A percentile compares a stretch with the other conserved stretches of the same genome.
These are phyloP conservation scores for Saccharomycopsis malanga DNA, from an alignment of 805 yeast species.

Conservation along the genomic window DNA sequence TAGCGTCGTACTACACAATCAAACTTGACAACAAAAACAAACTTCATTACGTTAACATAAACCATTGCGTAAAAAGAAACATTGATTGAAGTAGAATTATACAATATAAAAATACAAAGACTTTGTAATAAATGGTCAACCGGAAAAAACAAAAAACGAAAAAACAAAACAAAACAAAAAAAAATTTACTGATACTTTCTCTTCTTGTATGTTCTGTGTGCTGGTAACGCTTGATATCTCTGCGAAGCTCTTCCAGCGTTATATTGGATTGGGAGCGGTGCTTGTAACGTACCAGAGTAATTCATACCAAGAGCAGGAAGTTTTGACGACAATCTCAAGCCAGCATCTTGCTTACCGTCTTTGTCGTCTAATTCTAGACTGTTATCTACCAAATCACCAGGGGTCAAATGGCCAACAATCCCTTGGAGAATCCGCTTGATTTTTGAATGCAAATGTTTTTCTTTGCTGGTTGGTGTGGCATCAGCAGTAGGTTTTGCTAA, in stretches of 20 bases:
- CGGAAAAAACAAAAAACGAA: too few relatives aligned
- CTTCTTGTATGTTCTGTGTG: conserved; percentile 17
- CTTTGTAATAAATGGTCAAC: too few relatives aligned
- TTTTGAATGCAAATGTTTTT: conserved; percentile 36
- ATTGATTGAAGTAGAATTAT: too few relatives aligned
- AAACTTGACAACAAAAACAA: too few relatives aligned
- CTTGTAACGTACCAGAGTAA: conserved; percentile 76
- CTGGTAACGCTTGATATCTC: conserved; percentile 1
- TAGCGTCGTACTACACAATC: too few relatives aligned
- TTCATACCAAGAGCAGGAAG: conserved; percentile 69
- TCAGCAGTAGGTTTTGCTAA: conserved; percentile 18
- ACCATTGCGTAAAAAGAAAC: too few relatives aligned
- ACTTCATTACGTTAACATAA: too few relatives aligned
- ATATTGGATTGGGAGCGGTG: conserved; percentile 31
- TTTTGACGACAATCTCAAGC: conserved; percentile 29
- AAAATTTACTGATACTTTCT: conserved; percentile 7
- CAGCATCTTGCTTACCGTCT: conserved; percentile 33
- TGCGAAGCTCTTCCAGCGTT: background rate
- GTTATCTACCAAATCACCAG: conserved; percentile 31
- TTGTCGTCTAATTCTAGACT: conserved; percentile 27
- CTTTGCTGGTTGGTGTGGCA: conserved; percentile 30
- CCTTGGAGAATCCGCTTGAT: conserved; percentile 41
- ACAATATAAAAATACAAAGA: too few relatives aligned
- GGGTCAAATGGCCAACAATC: conserved; percentile 32
- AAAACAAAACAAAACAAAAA: background rate